Conservation (phyloP, 768 basidiomycete species). For the Glaciozyma antarctica region DNA sequence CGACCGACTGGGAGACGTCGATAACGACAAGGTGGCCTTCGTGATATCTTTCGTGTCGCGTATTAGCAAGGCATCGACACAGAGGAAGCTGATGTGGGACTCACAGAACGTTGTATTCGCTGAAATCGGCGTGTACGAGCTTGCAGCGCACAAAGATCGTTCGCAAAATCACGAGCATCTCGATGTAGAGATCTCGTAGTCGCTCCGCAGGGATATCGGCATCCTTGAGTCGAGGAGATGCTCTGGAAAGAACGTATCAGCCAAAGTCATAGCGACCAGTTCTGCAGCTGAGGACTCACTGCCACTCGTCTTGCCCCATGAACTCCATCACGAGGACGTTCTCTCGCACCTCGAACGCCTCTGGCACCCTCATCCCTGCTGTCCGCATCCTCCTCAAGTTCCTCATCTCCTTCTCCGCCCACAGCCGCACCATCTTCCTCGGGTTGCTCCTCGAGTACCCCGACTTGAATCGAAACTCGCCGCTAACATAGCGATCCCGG, state of each 20-base stretch:
- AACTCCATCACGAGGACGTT: constrained; percentile 96
- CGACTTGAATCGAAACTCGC: constrained; percentile 86
- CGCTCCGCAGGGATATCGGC: constrained; percentile 52
- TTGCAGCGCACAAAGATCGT: constrained; percentile 81
- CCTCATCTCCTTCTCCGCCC: constrained; percentile 99
- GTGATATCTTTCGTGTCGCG: constrained; percentile 38
- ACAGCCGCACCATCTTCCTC: constrained; percentile 94
- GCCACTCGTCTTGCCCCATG: constrained; percentile 49
- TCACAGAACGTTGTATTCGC: constrained; percentile 94
- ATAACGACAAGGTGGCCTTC: constrained; percentile 73
- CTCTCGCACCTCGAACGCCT: constrained; percentile 84
- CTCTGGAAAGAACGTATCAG: constrained; percentile 46
- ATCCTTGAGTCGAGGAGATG: constrained; percentile 88
- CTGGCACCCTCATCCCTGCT: constrained; percentile 79
- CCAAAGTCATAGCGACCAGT: not conserved
- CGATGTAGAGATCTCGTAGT: constrained; percentile 58
- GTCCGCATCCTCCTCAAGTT: constrained; percentile 74
- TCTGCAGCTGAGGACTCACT: not conserved
- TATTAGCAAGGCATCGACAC: not conserved
- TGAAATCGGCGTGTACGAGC: constrained; percentile 93
- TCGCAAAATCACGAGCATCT: constrained; percentile 69
- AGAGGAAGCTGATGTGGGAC: constrained; percentile 13
- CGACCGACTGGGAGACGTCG: constrained; percentile 97
- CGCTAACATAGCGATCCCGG: constrained; percentile 90
- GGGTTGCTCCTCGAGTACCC: constrained; percentile 75